Evolutionary conservation across 176 grass and related monocot genomes (phyloP), one percentile per base, ranked within the genome.

Genomic region (Chrysopogon serrulatus): DNA sequence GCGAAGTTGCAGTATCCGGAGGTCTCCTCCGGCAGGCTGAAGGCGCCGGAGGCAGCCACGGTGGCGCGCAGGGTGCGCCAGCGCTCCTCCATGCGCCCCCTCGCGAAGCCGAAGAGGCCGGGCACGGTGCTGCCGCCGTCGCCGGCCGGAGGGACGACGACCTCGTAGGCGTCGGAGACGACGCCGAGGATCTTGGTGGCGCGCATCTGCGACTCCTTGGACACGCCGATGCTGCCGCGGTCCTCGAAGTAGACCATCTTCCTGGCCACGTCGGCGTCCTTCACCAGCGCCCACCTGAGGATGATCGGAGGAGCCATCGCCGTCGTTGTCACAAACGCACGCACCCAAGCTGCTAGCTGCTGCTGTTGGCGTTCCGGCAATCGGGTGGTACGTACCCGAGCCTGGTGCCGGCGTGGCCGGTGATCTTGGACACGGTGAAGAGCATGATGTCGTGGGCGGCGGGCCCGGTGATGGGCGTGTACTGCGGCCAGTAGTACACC

Each of bases 401-500:
- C 81, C 93, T 82, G 1, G 91, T 93, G 6, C 96, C 96, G 37
- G 96, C 96, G 63, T 98, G 96, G 1, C 96, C 96, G 0, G 96
- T 95, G 80, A 80, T 79, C 82, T 98, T 98, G 6, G 96, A 98
- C 6, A 95, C 56, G 5, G 91, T 98, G 82, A 98, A 98, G 78
- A 98, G 87, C 89, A 93, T 95, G n/a, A 98, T 92, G 76, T 95
- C 96, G 34, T 95, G 87, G 56, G 85, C 83, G 1, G 89, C 89
- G 2, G 13, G 78, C 0, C 28, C 36, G 6, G 80, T 88, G 80
- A 95, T 92, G 8, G 96, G 76, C 4, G 96, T 98, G 85, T 98
- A 95, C 8, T 98, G 96, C 44, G 96, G 96, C 96, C 96, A 98
- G 73, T 94, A 94, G 80, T 99, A 99, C 0, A 92, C 96, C 8